Conservation (phyloP, 2,329 filamentous ascomycete genomes). For the Setomelanomma holmii region DNA sequence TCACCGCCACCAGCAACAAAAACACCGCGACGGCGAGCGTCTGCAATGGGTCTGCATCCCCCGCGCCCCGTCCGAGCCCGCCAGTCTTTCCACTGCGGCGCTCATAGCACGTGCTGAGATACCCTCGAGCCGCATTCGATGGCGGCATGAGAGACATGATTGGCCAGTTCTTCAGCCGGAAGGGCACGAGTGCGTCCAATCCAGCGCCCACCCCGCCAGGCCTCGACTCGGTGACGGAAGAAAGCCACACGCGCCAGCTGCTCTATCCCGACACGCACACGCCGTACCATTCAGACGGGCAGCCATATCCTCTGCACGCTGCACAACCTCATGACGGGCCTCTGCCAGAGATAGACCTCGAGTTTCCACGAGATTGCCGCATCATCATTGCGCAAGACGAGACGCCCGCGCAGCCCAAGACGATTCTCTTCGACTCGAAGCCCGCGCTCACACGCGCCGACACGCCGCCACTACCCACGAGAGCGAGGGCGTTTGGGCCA, state of each 20-base stretch:
- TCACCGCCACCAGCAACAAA: background rate
- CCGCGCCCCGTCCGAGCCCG: conserved; percentile 28
- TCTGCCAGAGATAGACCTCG: conserved; percentile 51
- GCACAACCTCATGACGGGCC: conserved; percentile 44
- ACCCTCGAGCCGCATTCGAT: conserved; percentile 8
- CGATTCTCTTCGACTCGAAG: conserved; percentile 53
- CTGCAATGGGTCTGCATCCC: conserved; percentile 39
- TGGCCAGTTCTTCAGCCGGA: conserved; percentile 51
- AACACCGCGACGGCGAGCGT: conserved; percentile 4
- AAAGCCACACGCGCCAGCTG: conserved; percentile 50
- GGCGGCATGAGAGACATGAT: conserved; percentile 43
- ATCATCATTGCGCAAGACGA: conserved; percentile 55
- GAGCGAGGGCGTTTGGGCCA: conserved; percentile 31
- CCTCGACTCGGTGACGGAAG: conserved; percentile 49
- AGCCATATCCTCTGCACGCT: conserved; percentile 44
- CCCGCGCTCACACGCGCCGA: conserved; percentile 41
- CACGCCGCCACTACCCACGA: conserved; percentile 33
- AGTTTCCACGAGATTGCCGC: conserved; percentile 50
- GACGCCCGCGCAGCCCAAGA: conserved; percentile 41
- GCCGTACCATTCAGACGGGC: conserved; percentile 45
- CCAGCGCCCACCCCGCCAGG: conserved; percentile 27
- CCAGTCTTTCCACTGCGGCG: conserved; percentile 23
- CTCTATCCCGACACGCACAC: conserved; percentile 50
- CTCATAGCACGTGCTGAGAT: conserved; percentile 24
- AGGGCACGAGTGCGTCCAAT: conserved; percentile 32